A percentile compares a stretch with the other conserved stretches of the same genome.
These are phyloP conservation scores for Coniochaeta prunicola DNA, from an alignment of 2,329 filamentous ascomycete genomes.

Conservation along the genomic window DNA sequence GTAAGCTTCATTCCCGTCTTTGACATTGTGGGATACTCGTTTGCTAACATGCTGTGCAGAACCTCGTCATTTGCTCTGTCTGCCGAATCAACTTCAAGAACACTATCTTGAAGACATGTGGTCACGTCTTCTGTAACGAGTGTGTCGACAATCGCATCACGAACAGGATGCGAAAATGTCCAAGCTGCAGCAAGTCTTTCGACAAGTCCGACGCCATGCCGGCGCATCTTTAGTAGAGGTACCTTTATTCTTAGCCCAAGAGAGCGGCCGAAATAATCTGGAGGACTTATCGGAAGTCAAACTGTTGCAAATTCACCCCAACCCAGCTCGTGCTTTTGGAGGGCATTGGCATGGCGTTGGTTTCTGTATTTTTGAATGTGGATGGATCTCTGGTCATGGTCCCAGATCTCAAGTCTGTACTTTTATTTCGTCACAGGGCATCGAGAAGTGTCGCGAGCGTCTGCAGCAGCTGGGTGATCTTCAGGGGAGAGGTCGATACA, in stretches of 20 bases:
- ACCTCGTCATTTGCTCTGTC: constrained; percentile 79
- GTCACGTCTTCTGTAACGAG: constrained; percentile 85
- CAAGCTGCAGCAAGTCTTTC: constrained; percentile 87
- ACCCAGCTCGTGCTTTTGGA: neutral
- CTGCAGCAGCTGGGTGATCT: neutral
- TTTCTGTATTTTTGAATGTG: neutral
- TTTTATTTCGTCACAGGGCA: neutral
- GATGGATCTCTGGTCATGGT: neutral
- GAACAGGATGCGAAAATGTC: constrained; percentile 90
- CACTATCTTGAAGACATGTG: constrained; percentile 86
- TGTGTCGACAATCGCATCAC: constrained; percentile 86
- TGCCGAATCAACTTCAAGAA: constrained; percentile 94
- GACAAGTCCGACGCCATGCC: constrained; percentile 85
- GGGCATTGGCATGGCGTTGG: neutral
- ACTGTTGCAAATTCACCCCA: neutral
- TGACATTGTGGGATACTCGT: neutral
- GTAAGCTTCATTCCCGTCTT: constrained; percentile 45
- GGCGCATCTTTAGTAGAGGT: constrained; percentile 37
- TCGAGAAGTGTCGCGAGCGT: neutral
- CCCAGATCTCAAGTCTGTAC: neutral
- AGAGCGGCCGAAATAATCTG: neutral
- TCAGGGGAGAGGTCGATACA: neutral
- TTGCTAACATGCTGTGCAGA: constrained; percentile 38
- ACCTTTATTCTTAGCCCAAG: neutral
- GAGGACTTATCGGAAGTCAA: neutral